A percentile compares a stretch with the other conserved stretches of the same genome.
phyloP scores from a whole-genome alignment of 177 flowering plant species.

The Vitis hybrid region DNA sequence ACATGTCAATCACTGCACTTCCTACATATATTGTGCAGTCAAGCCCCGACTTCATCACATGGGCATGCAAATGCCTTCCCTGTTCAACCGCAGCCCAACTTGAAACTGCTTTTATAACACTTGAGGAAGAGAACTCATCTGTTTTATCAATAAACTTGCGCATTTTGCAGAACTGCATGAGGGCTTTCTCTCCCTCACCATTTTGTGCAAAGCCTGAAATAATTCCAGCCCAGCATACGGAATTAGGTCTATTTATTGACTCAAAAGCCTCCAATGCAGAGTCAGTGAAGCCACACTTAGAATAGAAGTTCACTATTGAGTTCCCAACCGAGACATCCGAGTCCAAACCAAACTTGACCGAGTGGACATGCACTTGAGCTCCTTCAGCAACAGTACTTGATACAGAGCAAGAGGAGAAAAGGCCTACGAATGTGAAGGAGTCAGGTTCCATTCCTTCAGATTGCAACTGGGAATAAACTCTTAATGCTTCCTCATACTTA shows the following conservation, averaged over 20 bases:
- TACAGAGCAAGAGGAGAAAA: conserved; percentile 27
- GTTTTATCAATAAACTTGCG: conserved; percentile 10
- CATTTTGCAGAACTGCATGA: conserved; percentile 24
- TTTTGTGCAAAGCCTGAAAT: conserved; percentile 31
- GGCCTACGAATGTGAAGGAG: conserved; percentile 23
- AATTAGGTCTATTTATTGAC: conserved; percentile 17
- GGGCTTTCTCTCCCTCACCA: conserved; percentile 26
- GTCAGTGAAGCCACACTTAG: conserved; percentile 21
- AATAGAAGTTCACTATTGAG: conserved; percentile 26
- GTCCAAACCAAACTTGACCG: conserved; percentile 25
- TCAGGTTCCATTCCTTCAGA: conserved; percentile 22
- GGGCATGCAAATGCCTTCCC: conserved; percentile 26
- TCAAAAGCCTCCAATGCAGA: conserved; percentile 27
- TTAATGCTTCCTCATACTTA: conserved; percentile 23
- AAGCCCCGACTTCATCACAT: conserved; percentile 18
- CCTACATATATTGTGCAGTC: conserved; percentile 19
- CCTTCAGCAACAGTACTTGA: conserved; percentile 24
- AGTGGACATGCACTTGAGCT: conserved; percentile 30
- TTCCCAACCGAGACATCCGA: conserved; percentile 27
- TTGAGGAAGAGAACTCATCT: conserved; percentile 28
- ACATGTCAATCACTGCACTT: conserved; percentile 30
- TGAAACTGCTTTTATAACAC: conserved; percentile 23
- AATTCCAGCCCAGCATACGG: conserved; percentile 33
- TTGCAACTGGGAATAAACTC: conserved; percentile 15
- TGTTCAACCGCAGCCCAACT: conserved; percentile 17